Evolutionary conservation across 345 rosid species (phyloP).

Genomic region (Moringa oleifera): DNA sequence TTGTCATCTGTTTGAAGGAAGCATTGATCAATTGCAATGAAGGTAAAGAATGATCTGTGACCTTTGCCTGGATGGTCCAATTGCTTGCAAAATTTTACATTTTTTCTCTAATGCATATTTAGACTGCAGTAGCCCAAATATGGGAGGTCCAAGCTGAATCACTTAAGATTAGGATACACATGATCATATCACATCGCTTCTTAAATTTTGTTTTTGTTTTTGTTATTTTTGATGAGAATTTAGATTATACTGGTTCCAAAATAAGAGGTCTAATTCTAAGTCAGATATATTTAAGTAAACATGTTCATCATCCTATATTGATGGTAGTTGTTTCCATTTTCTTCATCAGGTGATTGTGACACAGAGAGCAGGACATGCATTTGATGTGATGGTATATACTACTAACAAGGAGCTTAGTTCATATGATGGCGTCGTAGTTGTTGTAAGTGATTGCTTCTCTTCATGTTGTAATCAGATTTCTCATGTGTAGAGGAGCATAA

Average conservation of each 20-base stretch:
- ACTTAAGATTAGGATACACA: background rate
- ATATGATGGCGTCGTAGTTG: slow-evolving; percentile 77
- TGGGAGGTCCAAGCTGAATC: too few relatives aligned
- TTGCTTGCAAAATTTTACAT: too few relatives aligned
- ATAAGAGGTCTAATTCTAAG: background rate
- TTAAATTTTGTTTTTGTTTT: too few relatives aligned
- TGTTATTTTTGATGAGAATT: background rate
- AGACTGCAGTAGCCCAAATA: background rate
- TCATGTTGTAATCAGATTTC: slow-evolving; percentile 7
- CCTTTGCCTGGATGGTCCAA: too few relatives aligned
- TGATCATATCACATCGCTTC: background rate
- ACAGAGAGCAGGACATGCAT: slow-evolving; percentile 83
- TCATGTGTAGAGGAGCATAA: background rate
- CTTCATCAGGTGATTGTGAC: slow-evolving; percentile 69
- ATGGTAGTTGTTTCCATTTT: slow-evolving; percentile 9
- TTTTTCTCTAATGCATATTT: too few relatives aligned
- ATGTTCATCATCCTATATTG: background rate
- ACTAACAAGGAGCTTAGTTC: slow-evolving; percentile 54
- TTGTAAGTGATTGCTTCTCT: slow-evolving; percentile 49
- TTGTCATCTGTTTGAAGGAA: too few relatives aligned
- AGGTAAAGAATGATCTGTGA: too few relatives aligned
- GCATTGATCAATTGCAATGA: too few relatives aligned
- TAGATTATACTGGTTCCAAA: background rate
- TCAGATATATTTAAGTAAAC: slow-evolving; percentile 1
- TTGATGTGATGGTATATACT: slow-evolving; percentile 57